These are phyloP conservation scores for Beauveria bassiana DNA, from an alignment of 2,329 filamentous ascomycete genomes.

Conservation along the genomic window DNA sequence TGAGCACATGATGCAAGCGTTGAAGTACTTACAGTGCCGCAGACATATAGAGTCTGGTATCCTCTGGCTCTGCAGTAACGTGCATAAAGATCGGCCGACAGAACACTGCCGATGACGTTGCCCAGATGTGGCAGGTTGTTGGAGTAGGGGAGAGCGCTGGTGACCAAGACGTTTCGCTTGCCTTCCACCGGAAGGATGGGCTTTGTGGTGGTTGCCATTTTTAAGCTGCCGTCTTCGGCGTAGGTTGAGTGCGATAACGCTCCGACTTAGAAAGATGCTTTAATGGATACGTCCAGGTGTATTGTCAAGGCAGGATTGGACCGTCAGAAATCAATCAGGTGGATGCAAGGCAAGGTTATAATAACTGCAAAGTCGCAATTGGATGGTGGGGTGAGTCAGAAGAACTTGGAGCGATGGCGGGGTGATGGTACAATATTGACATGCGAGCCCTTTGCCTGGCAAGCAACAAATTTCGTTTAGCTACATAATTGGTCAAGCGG, in stretches of 20 bases:
- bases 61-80: slow-evolving; percentile 75
- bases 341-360: neutral
- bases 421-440: slow-evolving; percentile 8
- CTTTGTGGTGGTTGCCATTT: slow-evolving; percentile 11
- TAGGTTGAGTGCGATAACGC: neutral
- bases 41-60: slow-evolving; percentile 74
- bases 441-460: neutral
- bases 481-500: slow-evolving; percentile 3
- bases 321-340: neutral
- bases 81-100: slow-evolving; percentile 82
- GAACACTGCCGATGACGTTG: slow-evolving; percentile 79
- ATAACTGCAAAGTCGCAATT: neutral
- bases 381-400: slow-evolving; percentile 12
- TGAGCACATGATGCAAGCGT: neutral
- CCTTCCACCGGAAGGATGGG: slow-evolving; percentile 59
- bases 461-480: slow-evolving; percentile 2
- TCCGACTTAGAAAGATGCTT: neutral
- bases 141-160: slow-evolving; percentile 79
- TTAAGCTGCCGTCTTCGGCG: slow-evolving; percentile 1
- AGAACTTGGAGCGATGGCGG: slow-evolving; percentile 9
- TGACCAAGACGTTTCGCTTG: slow-evolving; percentile 83
- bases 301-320: neutral
- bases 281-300: neutral
- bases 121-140: slow-evolving; percentile 76
- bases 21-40: slow-evolving; percentile 46